These are phyloP conservation scores for Pichia sp. DNA, from an alignment of 1,139 yeast genomes.

Conservation along the genomic window DNA sequence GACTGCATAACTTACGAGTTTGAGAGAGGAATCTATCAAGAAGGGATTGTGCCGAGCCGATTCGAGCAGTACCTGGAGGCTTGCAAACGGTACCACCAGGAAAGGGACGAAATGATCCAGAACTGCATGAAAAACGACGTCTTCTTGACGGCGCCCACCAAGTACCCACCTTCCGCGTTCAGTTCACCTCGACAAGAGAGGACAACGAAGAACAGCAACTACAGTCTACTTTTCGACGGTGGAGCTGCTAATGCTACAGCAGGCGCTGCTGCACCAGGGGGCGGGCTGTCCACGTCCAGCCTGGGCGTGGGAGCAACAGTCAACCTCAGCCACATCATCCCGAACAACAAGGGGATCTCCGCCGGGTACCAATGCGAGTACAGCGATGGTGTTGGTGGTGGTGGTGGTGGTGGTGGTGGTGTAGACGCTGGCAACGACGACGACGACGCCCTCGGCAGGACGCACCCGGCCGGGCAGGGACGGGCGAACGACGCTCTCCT, in stretches of 20 bases:
- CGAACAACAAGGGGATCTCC: slow-evolving; percentile 4
- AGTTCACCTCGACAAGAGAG: slow-evolving; percentile 1
- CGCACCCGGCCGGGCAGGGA: no score
- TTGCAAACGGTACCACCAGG: slow-evolving; percentile 1
- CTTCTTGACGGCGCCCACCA: slow-evolving; percentile 4
- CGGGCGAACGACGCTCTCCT: no score
- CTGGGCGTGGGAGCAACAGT: slow-evolving; percentile 5
- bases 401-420: no score
- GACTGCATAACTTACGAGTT: neutral
- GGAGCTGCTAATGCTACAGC: no score
- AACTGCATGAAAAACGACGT: slow-evolving; percentile 12
- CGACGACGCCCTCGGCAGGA: no score
- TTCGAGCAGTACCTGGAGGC: slow-evolving; percentile 8
- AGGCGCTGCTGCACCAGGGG: neutral
- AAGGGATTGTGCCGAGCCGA: slow-evolving; percentile 1
- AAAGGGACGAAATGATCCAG: slow-evolving; percentile 4
- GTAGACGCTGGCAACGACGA: no score
- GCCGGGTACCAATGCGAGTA: slow-evolving; percentile 1
- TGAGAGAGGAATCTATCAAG: neutral
- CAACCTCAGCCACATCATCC: slow-evolving; percentile 5
- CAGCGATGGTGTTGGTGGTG: neutral
- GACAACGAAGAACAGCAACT: neutral
- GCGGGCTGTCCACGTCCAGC: slow-evolving; percentile 1
- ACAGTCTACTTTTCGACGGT: no score
- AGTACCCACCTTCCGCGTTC: neutral